Evolutionary conservation across 495 filamentous ascomycete species (phyloP).

Genomic region (Rostrohypoxylon terebratum): DNA sequence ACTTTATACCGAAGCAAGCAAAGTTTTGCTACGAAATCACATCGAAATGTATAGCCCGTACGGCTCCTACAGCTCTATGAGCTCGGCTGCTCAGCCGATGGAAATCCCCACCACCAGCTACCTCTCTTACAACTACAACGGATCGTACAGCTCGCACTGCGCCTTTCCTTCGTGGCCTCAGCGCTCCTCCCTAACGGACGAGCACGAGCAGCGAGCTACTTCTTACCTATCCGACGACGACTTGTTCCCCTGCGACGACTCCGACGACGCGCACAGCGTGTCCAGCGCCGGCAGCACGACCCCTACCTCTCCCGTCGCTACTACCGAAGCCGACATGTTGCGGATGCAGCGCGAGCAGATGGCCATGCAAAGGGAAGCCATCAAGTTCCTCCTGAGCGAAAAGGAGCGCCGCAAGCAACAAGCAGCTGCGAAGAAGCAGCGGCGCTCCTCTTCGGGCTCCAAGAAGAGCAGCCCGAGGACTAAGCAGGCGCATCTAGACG

Average conservation of each 20-base stretch:
- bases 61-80: constrained; percentile 58
- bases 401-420: constrained; percentile 58
- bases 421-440: constrained; percentile 45
- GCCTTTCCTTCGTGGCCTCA: constrained; percentile 66
- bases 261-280: constrained; percentile 60
- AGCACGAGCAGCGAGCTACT: constrained; percentile 54
- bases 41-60: constrained; percentile 60
- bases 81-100: constrained; percentile 60
- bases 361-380: constrained; percentile 60
- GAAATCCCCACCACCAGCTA: constrained; percentile 63
- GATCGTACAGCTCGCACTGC: constrained; percentile 55
- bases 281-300: constrained; percentile 59
- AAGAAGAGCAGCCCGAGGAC: constrained; percentile 59
- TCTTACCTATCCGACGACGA: constrained; percentile 66
- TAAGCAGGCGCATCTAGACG: constrained; percentile 61
- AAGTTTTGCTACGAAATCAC: constrained; percentile 4
- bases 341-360: constrained; percentile 58
- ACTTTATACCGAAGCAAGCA: background rate
- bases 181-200: constrained; percentile 56
- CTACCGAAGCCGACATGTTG: constrained; percentile 56
- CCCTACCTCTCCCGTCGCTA: constrained; percentile 50
- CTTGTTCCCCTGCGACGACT: constrained; percentile 54
- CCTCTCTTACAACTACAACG: constrained; percentile 46
- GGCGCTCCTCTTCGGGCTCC: constrained; percentile 48
- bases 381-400: constrained; percentile 57